Base-by-base conservation (phyloP, 2,329 filamentous ascomycete species). In the Akanthomyces dipterigenus region DNA sequence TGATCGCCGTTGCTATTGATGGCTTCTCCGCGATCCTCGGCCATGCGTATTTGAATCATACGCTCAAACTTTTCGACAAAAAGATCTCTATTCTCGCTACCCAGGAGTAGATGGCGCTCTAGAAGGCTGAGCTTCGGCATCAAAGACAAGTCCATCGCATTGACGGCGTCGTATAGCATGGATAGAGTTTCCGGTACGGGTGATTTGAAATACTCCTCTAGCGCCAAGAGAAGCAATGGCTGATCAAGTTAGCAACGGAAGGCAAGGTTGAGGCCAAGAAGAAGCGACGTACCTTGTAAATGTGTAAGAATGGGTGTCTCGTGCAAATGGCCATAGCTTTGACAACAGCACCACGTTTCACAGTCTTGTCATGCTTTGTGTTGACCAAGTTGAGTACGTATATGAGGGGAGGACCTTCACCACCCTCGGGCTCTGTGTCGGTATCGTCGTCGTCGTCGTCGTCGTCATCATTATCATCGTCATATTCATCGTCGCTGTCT, bases 261-360 rank as follows among this genome's bases (percentile, higher is more conserved):
- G 34, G 6, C 18, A 42, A 64, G 66, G 68, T 64, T 60, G 62
- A 22, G 55, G 2, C 20, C 8, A 20, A 34, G 42, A 59, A 46
- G 62, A 60, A 61, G 55, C 59, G 62, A 72, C 79, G 66, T 73
- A 89, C 90, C 83, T 99, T 99, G 79, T 99, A 99, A 65, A 99
- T 99, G 76, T 99, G 95, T 67, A 99, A 78, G 75, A 99, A 99
- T 3, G 95, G 93, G 78, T 99, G 95, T 48, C 95, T 83, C 8
- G 95, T 99, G 79, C 95, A 99, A 67, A 99, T 97, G 34, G 95
- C 95, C 95, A 99, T 99, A 46, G 95, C 91, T 73, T 98, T 98
- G 62, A 98, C 93, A 55, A 97, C 83, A 22, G 95, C 95, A 62
- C 95, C 95, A 82, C 95, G 88, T 76, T 95, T 96, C 53, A 91